Conservation (phyloP, 495 filamentous ascomycete genomes). For the Podospora conica region DNA sequence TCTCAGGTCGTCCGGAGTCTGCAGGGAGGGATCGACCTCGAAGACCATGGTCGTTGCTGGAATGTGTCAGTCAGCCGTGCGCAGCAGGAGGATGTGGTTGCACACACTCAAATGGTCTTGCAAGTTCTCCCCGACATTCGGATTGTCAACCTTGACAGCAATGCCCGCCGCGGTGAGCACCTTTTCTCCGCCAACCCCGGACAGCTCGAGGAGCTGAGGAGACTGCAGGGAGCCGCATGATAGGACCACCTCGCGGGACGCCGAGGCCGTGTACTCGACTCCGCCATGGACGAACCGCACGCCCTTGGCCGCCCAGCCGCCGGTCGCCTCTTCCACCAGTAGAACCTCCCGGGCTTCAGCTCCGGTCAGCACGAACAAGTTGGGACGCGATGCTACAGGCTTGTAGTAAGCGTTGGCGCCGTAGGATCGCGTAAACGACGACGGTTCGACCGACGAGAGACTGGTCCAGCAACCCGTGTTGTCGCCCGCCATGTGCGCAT, state of each 20-base stretch:
- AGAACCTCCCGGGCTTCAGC: conserved; percentile 35
- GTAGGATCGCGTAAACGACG: conserved; percentile 40
- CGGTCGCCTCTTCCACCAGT: conserved; percentile 19
- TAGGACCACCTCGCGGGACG: conserved; percentile 47
- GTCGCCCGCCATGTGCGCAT: conserved; percentile 33
- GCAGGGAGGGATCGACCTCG: conserved; percentile 41
- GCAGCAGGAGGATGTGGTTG: not conserved
- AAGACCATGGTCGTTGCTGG: conserved; percentile 41
- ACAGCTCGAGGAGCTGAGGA: conserved; percentile 53
- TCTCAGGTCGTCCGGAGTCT: conserved; percentile 37
- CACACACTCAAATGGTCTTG: conserved; percentile 49
- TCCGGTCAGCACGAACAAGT: conserved; percentile 38
- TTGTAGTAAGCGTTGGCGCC: conserved; percentile 38
- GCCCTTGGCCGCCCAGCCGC: conserved; percentile 36
- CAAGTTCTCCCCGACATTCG: conserved; percentile 50
- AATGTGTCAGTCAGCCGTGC: not conserved
- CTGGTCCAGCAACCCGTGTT: conserved; percentile 45
- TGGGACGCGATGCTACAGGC: conserved; percentile 32
- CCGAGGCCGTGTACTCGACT: conserved; percentile 21
- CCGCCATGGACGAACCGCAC: conserved; percentile 37
- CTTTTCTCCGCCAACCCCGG: conserved; percentile 44
- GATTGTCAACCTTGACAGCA: conserved; percentile 36
- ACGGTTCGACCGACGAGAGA: conserved; percentile 33
- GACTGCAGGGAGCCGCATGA: conserved; percentile 47
- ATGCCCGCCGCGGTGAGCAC: conserved; percentile 41